phyloP scores from a whole-genome alignment of 805 yeast genomes.

The Saccharomycopsis lassenensis region DNA sequence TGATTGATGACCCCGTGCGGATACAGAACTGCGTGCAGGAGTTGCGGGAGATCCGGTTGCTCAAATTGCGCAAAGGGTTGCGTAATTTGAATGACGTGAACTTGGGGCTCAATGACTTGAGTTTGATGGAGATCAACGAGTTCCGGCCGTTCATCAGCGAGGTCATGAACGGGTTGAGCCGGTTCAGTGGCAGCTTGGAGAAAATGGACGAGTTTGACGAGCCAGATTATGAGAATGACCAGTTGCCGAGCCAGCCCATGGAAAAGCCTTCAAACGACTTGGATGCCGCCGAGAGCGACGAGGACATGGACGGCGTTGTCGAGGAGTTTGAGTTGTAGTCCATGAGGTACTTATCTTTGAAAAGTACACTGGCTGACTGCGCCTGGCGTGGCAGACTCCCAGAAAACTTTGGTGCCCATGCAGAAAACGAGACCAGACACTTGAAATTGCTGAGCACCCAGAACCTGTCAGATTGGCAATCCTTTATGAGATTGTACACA shows the following conservation, averaged over 20 bases:
- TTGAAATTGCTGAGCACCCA: too few species aligned
- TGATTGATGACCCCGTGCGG: conserved; percentile 60
- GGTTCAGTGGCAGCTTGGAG: conserved; percentile 32
- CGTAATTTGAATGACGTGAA: conserved; percentile 70
- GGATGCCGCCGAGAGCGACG: conserved; percentile 17
- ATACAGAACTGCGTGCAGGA: conserved; percentile 69
- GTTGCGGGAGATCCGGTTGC: conserved; percentile 68
- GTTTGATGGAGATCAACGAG: conserved; percentile 80
- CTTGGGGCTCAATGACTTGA: conserved; percentile 71
- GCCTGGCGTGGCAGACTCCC: not conserved
- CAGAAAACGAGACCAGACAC: too few species aligned
- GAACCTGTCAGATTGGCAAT: too few species aligned
- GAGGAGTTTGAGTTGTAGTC: too few species aligned
- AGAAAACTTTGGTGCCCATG: too few species aligned
- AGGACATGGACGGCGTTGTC: conserved; percentile 9
- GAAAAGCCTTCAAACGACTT: too few species aligned
- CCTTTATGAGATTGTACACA: too few species aligned
- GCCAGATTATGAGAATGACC: too few species aligned
- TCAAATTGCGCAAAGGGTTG: conserved; percentile 75
- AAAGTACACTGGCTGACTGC: not conserved
- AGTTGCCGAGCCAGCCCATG: too few species aligned
- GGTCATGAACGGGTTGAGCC: conserved; percentile 70
- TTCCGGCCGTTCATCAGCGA: conserved; percentile 69
- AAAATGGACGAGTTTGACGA: conserved; percentile 9
- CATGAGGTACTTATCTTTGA: too few species aligned